phyloP scores from a whole-genome alignment of 2,329 filamentous ascomycete species.

The Waltergamsia citrina region DNA sequence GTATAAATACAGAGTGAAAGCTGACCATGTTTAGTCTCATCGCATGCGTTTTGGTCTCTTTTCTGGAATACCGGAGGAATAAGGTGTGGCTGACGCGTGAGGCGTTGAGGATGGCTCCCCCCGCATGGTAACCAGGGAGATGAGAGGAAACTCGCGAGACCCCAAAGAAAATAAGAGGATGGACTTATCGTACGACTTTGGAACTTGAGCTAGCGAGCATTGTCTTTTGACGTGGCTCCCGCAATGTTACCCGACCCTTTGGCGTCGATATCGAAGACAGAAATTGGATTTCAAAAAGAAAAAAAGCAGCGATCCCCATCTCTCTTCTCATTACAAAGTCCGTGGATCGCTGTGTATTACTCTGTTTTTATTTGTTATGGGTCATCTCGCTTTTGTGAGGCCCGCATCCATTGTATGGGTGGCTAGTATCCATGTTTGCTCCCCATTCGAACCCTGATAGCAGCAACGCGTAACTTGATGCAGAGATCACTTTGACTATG shows the following conservation, averaged over 20 bases:
- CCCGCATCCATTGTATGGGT: no score
- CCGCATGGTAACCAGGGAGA: slow-evolving; percentile 1
- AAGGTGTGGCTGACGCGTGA: slow-evolving; percentile 6
- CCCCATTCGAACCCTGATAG: no score
- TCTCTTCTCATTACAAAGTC: background rate
- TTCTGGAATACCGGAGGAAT: slow-evolving; percentile 58
- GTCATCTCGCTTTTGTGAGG: no score
- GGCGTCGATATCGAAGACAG: background rate
- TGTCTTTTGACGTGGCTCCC: background rate
- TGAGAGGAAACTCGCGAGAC: background rate
- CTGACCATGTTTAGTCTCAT: slow-evolving; percentile 28
- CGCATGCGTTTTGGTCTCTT: slow-evolving; percentile 70
- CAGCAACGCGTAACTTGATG: no score
- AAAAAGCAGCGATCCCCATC: background rate
- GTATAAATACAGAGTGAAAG: no score
- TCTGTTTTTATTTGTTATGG: no score
- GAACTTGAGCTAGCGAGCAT: background rate
- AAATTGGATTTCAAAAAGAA: slow-evolving; percentile 1
- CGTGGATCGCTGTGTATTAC: no score
- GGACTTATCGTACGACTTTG: background rate
- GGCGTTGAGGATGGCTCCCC: slow-evolving; percentile 1
- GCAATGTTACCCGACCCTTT: background rate
- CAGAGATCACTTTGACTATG: no score
- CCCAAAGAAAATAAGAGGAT: background rate
- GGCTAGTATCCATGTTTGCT: no score